Evolutionary conservation across 2,329 filamentous ascomycete genomes (phyloP).

Genomic region (Cytospora mali): DNA sequence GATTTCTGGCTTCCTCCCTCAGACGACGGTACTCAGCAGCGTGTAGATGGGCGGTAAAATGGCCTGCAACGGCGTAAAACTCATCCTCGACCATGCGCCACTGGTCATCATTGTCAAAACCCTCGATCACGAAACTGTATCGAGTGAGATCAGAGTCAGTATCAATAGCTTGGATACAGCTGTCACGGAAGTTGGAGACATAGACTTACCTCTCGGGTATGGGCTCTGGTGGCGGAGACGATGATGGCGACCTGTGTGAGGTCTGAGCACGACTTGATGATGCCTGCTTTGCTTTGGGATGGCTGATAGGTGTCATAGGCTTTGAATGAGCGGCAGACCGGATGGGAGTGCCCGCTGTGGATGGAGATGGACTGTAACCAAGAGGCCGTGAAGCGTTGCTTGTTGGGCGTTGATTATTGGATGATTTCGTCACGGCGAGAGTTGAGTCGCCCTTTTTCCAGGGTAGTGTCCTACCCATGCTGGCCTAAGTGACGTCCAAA

Average conservation of each 20-base stretch:
- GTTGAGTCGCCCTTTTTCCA: constrained; percentile 17
- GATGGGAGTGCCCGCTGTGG: background rate
- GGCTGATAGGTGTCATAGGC: constrained; percentile 5
- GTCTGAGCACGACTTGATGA: background rate
- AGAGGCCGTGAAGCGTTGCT: constrained; percentile 8
- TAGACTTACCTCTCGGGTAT: constrained; percentile 11
- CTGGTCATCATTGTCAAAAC: constrained; percentile 66
- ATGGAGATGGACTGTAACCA: background rate
- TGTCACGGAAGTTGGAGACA: background rate
- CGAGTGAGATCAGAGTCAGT: background rate
- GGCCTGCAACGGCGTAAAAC: constrained; percentile 65
- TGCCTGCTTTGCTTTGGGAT: background rate
- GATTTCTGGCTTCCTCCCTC: constrained; percentile 57
- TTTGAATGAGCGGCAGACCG: constrained; percentile 5
- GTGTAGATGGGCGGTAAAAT: constrained; percentile 75
- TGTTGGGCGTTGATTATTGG: constrained; percentile 2
- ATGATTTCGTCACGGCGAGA: background rate
- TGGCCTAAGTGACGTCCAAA: background rate
- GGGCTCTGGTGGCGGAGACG: background rate
- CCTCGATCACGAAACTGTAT: constrained; percentile 64
- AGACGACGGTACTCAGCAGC: constrained; percentile 75
- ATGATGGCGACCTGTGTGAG: background rate
- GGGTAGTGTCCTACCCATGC: constrained; percentile 25
- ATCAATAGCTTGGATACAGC: background rate
- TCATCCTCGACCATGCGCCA: constrained; percentile 88